Percentiles rank a stretch among this genome's conserved stretches.
phyloP scores from a whole-genome alignment of 1,284 basidiomycete species.

The Serendipita sp. region DNA sequence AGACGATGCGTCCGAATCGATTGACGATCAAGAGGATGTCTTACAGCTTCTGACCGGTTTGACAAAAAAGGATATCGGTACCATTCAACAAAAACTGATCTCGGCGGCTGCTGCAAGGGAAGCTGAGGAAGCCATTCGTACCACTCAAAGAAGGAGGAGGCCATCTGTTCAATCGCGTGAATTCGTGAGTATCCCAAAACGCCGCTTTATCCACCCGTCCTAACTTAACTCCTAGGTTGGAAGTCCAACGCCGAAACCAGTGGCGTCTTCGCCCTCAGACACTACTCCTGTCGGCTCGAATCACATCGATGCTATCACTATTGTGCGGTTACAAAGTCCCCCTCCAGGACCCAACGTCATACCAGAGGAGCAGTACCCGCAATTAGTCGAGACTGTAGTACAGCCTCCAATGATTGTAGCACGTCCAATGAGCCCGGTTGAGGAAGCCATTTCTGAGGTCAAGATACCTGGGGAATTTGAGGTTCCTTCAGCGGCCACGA shows the following conservation, averaged over 20 bases:
- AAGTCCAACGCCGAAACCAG: neutral
- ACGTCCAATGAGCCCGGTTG: slow-evolving; percentile 4
- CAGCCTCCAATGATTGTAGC: neutral
- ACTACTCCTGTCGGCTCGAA: neutral
- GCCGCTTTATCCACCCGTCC: neutral
- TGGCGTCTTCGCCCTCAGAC: neutral
- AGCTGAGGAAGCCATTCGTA: slow-evolving; percentile 26
- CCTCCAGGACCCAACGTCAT: neutral
- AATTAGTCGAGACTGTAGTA: neutral
- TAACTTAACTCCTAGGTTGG: neutral
- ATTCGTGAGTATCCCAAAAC: neutral
- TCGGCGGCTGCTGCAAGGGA: slow-evolving; percentile 36
- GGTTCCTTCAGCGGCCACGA: slow-evolving; percentile 6
- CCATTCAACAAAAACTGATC: slow-evolving; percentile 60
- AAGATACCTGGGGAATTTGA: slow-evolving; percentile 11
- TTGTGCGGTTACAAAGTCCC: neutral
- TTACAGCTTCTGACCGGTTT: slow-evolving; percentile 49
- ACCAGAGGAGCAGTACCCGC: neutral
- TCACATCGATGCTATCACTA: neutral
- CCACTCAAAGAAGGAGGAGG: neutral
- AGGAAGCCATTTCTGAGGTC: neutral
- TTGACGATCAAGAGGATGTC: slow-evolving; percentile 18
- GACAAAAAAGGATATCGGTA: slow-evolving; percentile 48
- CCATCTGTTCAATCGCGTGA: slow-evolving; percentile 5
- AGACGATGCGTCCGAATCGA: slow-evolving; percentile 40